Base-by-base conservation (phyloP, 2,329 filamentous ascomycete species). In the Sporothrix brunneoviolacea region DNA sequence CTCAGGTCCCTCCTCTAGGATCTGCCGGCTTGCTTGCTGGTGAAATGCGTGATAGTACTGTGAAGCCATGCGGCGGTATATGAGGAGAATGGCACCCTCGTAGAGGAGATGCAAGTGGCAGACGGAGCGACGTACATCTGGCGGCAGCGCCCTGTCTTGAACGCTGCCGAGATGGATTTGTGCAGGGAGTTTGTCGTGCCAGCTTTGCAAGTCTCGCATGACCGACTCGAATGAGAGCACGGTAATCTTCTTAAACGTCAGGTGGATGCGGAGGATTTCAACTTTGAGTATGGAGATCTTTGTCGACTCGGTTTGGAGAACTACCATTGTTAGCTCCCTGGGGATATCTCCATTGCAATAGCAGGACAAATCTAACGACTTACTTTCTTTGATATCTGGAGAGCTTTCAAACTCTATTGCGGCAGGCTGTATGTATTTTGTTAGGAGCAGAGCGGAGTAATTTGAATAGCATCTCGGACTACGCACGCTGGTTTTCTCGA, bases 101-200 rank as follows among this genome's bases (percentile, higher is more conserved):
- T 67, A 62, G 1, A 66, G 57, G 1, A 67, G 57, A 35, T 67
- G 64, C 1, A 65, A 54, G 43, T 65, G 59, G 44, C 57, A 63
- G 9, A 62, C 56, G 3, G 62, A 59, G 9, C 58, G 56, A 2
- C 57, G 52, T 3, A 53, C 37, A 0, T 59, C 41, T 4, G 49
- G 54, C 8, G 62, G 18, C 35, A 56, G 21, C 1, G 35, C 2
- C 1, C 27, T 15, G 48, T 16, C 35, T 4, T 22, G 40, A 5
- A 43, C 22, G 22, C 18, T 35, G 18, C 57, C 57, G 12, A 66
- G 51, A 3, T 57, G 57, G 27, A 66, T 57, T 6, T 53, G 27
- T 2, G 30, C 30, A 0, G 64, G 63, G 6, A 67, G 56, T 8
- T 54, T 53, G 8, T 44, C 49, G 21, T 64, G 58, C 65, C 64